These are phyloP conservation scores for Sisymbrium altissimum DNA, from an alignment of 345 rosid species.

Conservation along the genomic window DNA sequence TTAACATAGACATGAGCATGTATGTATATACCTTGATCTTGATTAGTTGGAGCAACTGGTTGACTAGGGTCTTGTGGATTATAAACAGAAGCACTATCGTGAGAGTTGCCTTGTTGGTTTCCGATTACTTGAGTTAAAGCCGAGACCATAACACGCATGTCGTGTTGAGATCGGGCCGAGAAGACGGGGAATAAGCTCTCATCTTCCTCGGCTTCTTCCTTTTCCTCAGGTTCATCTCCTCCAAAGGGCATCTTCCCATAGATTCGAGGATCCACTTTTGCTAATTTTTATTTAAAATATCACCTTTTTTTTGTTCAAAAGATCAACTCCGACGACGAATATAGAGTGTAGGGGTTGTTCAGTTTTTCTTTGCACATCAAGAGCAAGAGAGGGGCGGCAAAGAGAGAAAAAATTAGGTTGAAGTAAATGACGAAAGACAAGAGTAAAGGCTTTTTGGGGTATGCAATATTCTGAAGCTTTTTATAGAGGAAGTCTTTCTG, in stretches of 20 bases:
- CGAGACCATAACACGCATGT: conserved; percentile 62
- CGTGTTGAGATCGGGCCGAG: conserved; percentile 70
- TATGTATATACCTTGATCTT: conserved; percentile 33
- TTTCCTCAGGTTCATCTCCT: conserved; percentile 42
- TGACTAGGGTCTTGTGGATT: conserved; percentile 30
- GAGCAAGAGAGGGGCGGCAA: conserved; percentile 13
- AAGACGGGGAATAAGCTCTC: conserved; percentile 49
- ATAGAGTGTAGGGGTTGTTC: conserved; percentile 13
- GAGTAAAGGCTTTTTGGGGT: conserved; percentile 10
- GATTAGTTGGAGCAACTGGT: conserved; percentile 23
- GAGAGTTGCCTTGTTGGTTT: conserved; percentile 25
- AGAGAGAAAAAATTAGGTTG: conserved; percentile 16
- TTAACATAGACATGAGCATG: neutral
- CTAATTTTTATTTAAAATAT: neutral
- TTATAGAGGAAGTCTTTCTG: conserved; percentile 17
- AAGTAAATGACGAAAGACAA: neutral
- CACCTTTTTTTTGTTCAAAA: neutral
- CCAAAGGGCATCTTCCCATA: conserved; percentile 51
- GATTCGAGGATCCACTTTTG: conserved; percentile 37
- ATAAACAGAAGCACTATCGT: conserved; percentile 20
- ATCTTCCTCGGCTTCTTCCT: conserved; percentile 42
- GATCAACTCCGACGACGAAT: neutral
- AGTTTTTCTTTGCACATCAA: conserved; percentile 6
- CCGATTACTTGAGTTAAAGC: conserved; percentile 73
- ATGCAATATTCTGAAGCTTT: neutral